A percentile compares a stretch with the other conserved stretches of the same genome.
Conservation (phyloP, 2,329 filamentous ascomycete genomes). For the Paecilomyces dactylethromorphus region DNA sequence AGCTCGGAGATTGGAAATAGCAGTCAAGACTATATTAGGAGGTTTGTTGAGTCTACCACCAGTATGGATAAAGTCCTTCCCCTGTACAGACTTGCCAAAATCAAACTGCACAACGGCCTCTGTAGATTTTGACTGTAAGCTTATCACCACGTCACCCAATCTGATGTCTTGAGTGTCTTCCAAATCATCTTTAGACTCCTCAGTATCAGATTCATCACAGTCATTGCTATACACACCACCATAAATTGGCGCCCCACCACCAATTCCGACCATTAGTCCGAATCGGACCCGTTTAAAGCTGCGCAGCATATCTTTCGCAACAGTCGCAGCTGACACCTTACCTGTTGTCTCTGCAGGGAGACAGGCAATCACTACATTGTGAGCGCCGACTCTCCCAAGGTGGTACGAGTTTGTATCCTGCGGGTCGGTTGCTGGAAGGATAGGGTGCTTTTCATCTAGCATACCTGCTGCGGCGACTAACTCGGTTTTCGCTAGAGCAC, state of each 20-base stretch:
- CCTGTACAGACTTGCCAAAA: too few relatives aligned
- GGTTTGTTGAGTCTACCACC: too few relatives aligned
- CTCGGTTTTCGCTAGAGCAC: neutral
- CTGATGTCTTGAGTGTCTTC: too few relatives aligned
- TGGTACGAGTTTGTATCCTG: neutral
- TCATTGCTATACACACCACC: too few relatives aligned
- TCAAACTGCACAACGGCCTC: too few relatives aligned
- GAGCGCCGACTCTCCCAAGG: too few relatives aligned
- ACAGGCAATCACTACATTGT: conserved; percentile 2
- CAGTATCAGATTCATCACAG: too few relatives aligned
- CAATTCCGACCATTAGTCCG: conserved; percentile 7
- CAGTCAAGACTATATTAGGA: neutral
- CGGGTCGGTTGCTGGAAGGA: neutral
- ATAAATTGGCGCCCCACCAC: conserved; percentile 3
- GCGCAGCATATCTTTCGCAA: conserved; percentile 6
- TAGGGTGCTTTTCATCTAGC: neutral
- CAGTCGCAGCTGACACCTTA: conserved; percentile 7
- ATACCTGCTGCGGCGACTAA: neutral
- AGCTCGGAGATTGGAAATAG: neutral
- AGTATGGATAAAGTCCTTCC: too few relatives aligned
- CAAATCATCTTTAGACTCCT: too few relatives aligned
- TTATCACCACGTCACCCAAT: too few relatives aligned
- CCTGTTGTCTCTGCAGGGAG: neutral
- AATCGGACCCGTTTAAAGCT: conserved; percentile 4
- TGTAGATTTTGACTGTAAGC: too few relatives aligned